These are phyloP conservation scores for Phytophthora nicotianae DNA, from an alignment of 352 stramenopile species.

Conservation along the genomic window DNA sequence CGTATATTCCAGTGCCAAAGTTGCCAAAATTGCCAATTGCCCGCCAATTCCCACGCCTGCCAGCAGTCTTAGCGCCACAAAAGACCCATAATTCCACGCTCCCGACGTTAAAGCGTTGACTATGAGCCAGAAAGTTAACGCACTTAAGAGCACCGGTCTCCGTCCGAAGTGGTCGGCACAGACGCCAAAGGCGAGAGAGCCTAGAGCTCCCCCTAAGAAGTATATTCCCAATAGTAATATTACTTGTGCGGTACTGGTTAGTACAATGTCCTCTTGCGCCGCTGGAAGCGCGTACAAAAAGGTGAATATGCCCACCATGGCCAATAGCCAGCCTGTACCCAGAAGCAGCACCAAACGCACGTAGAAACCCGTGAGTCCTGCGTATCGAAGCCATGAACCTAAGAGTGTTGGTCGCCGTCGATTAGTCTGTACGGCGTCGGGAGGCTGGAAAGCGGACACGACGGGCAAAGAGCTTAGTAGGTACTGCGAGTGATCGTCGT, in stretches of 20 bases:
- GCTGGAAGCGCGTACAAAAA: conserved; percentile 43
- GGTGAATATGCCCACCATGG: conserved; percentile 46
- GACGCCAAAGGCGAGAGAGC: conserved; percentile 53
- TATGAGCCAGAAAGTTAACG: conserved; percentile 44
- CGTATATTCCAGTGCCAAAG: conserved; percentile 63
- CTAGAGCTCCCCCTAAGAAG: conserved; percentile 54
- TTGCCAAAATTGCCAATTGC: conserved; percentile 54
- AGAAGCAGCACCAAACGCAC: conserved; percentile 47
- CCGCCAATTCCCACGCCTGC: conserved; percentile 58
- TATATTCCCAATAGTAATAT: conserved; percentile 45
- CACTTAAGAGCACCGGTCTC: conserved; percentile 44
- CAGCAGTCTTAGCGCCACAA: conserved; percentile 50
- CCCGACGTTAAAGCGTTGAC: conserved; percentile 45
- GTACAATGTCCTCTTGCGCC: conserved; percentile 25
- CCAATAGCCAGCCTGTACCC: conserved; percentile 53
- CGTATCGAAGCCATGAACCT: conserved; percentile 27
- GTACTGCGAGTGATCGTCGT: conserved; percentile 53
- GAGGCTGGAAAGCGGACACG: conserved; percentile 20
- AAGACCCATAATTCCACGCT: conserved; percentile 44
- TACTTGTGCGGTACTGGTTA: conserved; percentile 32
- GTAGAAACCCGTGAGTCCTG: conserved; percentile 58
- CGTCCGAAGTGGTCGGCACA: conserved; percentile 67
- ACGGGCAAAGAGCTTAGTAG: conserved; percentile 41
- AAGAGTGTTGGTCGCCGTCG: conserved; percentile 17
- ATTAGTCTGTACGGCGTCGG: conserved; percentile 16